Evolutionary conservation across 371 early-diverging fungal genomes (phyloP).

Genomic region (Mucor indicus): DNA sequence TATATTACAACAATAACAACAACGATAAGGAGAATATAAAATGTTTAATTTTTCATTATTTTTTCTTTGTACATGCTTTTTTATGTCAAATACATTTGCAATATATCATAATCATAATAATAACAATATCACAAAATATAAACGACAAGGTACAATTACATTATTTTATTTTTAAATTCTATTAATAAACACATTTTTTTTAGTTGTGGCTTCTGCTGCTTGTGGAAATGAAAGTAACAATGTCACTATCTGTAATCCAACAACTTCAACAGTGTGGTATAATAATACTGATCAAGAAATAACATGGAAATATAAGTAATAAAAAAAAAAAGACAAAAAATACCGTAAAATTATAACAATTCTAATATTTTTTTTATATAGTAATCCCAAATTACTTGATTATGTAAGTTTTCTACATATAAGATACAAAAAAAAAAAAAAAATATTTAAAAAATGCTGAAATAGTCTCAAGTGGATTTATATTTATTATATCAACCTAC

Average conservation of each 20-base stretch:
- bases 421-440: background rate
- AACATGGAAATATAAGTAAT: constrained; percentile 45
- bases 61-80: no score
- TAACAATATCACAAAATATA: no score
- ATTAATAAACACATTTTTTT: no score
- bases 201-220: constrained; percentile 31
- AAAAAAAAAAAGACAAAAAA: background rate
- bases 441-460: background rate
- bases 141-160: no score
- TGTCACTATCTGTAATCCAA: constrained; percentile 34
- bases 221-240: constrained; percentile 32
- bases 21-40: no score
- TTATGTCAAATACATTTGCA: no score
- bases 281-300: constrained; percentile 38
- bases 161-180: no score
- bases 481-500: constrained; percentile 22
- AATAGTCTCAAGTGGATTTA: constrained; percentile 25
- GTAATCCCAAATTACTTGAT: background rate
- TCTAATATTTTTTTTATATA: background rate
- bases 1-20: no score
- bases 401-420: background rate
- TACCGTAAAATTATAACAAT: constrained; percentile 2
- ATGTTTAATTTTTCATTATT: no score
- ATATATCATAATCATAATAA: no score
- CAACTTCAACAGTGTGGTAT: constrained; percentile 26